These are phyloP conservation scores for Extremus antarcticus DNA, from an alignment of 495 filamentous ascomycete species.

Conservation along the genomic window DNA sequence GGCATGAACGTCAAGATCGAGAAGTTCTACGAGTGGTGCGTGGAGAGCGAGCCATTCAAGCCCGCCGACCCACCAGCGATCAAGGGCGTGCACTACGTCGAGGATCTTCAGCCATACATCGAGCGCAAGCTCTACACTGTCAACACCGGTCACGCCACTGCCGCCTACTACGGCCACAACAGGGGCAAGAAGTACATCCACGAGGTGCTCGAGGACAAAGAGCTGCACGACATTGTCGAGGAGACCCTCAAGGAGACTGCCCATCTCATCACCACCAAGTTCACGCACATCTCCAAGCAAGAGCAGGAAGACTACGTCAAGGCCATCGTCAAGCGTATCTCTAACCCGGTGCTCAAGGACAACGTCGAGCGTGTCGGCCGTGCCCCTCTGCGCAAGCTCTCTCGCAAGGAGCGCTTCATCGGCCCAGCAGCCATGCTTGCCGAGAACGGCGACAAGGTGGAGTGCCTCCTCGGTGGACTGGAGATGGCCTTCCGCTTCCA, in stretches of 20 bases:
- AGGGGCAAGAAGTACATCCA: slow-evolving; percentile 74
- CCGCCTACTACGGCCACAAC: slow-evolving; percentile 87
- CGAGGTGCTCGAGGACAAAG: slow-evolving; percentile 59
- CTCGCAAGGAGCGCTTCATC: slow-evolving; percentile 88
- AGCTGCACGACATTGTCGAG: slow-evolving; percentile 64
- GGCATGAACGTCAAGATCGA: slow-evolving; percentile 90
- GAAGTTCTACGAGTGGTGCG: slow-evolving; percentile 97
- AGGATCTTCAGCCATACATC: slow-evolving; percentile 85
- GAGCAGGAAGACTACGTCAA: slow-evolving; percentile 86
- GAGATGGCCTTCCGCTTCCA: slow-evolving; percentile 89
- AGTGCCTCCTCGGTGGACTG: slow-evolving; percentile 60
- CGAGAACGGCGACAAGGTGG: slow-evolving; percentile 58
- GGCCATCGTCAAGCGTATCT: slow-evolving; percentile 83
- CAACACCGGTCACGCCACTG: slow-evolving; percentile 96
- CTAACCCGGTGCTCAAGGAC: slow-evolving; percentile 90
- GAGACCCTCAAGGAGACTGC: slow-evolving; percentile 72
- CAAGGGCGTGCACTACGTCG: slow-evolving; percentile 82
- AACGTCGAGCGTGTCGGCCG: slow-evolving; percentile 90
- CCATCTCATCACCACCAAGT: slow-evolving; percentile 72
- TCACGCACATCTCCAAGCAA: slow-evolving; percentile 53
- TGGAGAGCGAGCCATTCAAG: slow-evolving; percentile 73
- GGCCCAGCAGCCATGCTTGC: slow-evolving; percentile 78
- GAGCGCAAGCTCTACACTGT: slow-evolving; percentile 99
- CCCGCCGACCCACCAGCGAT: slow-evolving; percentile 56
- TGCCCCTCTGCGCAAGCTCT: slow-evolving; percentile 84